Percentiles rank a stretch among this genome's conserved stretches.
Evolutionary conservation across 1,139 yeast genomes (phyloP).

Genomic region (Magnusiomyces fungicola): DNA sequence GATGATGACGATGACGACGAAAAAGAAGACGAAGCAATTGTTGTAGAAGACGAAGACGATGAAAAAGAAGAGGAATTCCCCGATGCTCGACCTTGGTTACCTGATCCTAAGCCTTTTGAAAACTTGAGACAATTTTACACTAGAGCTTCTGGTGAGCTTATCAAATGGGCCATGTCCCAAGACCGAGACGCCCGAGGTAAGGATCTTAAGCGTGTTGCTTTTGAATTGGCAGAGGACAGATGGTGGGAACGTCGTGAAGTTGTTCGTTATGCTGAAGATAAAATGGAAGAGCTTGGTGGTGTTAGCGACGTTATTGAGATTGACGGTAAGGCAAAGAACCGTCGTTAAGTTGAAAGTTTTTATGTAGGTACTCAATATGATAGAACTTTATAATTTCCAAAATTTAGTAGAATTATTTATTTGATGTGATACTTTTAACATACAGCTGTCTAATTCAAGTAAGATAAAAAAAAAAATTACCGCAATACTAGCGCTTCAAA

Average conservation of each 20-base stretch:
- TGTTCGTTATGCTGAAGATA: conserved; percentile 80
- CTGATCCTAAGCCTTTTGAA: conserved; percentile 96
- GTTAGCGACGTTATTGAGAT: conserved; percentile 85
- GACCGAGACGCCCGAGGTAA: conserved; percentile 80
- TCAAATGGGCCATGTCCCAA: conserved; percentile 82
- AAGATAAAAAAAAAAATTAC: too few species aligned
- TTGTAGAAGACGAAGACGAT: conserved; percentile 51
- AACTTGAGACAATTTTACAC: conserved; percentile 72
- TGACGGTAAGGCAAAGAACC: conserved; percentile 37
- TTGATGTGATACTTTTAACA: too few species aligned
- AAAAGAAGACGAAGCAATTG: conserved; percentile 52
- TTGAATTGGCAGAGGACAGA: conserved; percentile 85
- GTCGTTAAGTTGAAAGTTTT: conserved; percentile 17
- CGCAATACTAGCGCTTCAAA: too few species aligned
- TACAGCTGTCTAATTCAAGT: too few species aligned
- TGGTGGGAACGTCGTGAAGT: conserved; percentile 99
- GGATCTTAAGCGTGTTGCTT: conserved; percentile 79
- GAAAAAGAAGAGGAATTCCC: conserved; percentile 55
- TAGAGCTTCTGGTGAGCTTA: conserved; percentile 77
- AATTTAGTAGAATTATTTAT: too few species aligned
- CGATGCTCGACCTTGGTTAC: conserved; percentile 92
- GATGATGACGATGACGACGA: conserved; percentile 48
- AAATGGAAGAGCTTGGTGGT: conserved; percentile 83
- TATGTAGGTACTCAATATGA: too few species aligned
- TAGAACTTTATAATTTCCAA: too few species aligned